phyloP scores from a whole-genome alignment of 805 yeast genomes.

The Schwanniomyces sp. region DNA sequence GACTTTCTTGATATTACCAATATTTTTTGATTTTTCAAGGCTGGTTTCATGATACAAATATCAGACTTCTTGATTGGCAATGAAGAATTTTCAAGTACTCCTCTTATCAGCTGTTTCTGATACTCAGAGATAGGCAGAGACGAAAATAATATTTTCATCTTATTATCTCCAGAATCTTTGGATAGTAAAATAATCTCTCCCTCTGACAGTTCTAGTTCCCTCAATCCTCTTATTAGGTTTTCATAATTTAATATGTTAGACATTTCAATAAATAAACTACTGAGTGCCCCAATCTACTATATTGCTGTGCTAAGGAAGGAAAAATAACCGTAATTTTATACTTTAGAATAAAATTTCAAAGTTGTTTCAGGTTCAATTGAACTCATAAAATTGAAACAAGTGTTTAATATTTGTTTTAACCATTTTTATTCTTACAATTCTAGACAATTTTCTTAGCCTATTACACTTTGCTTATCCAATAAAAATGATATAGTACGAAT shows the following conservation, averaged over 20 bases:
- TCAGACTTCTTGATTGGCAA: not conserved
- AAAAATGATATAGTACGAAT: no score
- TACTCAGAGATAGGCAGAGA: not conserved
- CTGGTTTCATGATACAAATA: slow-evolving; percentile 10
- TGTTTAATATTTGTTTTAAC: not conserved
- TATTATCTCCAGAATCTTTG: not conserved
- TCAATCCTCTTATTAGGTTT: not conserved
- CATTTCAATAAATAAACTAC: not conserved
- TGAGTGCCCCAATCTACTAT: no score
- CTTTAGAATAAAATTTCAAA: not conserved
- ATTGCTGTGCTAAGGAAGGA: no score
- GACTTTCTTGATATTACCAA: slow-evolving; percentile 2
- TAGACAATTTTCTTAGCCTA: no score
- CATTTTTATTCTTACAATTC: no score
- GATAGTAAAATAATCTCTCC: not conserved
- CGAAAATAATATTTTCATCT: not conserved
- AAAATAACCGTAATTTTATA: not conserved
- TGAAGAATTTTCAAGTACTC: slow-evolving; percentile 2
- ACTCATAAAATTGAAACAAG: not conserved
- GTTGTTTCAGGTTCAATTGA: not conserved
- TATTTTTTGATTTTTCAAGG: slow-evolving; percentile 3
- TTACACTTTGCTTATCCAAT: no score
- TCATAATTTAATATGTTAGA: not conserved
- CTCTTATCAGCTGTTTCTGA: slow-evolving; percentile 1
- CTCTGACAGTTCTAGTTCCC: not conserved